Evolutionary conservation across 2,329 filamentous ascomycete species (phyloP).

Genomic region (Chrysoporthe puriensis): DNA sequence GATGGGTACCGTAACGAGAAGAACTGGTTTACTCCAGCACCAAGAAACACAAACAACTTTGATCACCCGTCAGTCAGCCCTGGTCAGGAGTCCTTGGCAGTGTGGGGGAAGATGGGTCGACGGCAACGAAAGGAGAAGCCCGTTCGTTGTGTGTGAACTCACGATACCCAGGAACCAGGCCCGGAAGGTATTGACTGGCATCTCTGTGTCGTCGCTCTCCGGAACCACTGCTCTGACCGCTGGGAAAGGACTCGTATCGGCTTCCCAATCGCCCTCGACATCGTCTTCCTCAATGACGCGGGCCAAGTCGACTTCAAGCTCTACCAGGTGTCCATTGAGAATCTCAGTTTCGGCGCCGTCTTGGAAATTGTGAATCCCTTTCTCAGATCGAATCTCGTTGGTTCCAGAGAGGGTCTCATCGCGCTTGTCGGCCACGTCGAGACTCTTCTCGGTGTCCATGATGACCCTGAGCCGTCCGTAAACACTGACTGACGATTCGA

Average conservation of each 20-base stretch:
- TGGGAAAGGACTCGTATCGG: conserved; percentile 38
- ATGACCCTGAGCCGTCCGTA: neutral
- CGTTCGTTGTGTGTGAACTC: conserved; percentile 19
- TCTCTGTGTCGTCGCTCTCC: conserved; percentile 38
- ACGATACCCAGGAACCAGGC: conserved; percentile 49
- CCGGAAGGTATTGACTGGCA: conserved; percentile 49
- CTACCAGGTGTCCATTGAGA: conserved; percentile 36
- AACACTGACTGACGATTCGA: neutral
- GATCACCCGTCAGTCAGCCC: neutral
- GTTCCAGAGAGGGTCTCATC: conserved; percentile 9
- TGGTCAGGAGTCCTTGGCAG: neutral
- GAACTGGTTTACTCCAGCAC: conserved; percentile 51
- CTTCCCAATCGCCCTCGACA: conserved; percentile 38
- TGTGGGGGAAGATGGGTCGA: no score
- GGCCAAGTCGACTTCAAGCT: conserved; percentile 39
- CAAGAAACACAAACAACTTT: conserved; percentile 48
- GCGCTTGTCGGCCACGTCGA: conserved; percentile 11
- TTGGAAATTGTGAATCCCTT: conserved; percentile 9
- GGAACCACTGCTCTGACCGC: conserved; percentile 39
- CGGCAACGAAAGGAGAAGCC: neutral
- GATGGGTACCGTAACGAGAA: conserved; percentile 51
- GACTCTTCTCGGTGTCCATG: conserved; percentile 19
- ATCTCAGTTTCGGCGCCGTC: conserved; percentile 16
- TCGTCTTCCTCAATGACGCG: conserved; percentile 35
- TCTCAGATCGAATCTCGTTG: conserved; percentile 5